These are phyloP conservation scores for Cladosporium halotolerans DNA, from an alignment of 2,329 filamentous ascomycete species.

Conservation along the genomic window DNA sequence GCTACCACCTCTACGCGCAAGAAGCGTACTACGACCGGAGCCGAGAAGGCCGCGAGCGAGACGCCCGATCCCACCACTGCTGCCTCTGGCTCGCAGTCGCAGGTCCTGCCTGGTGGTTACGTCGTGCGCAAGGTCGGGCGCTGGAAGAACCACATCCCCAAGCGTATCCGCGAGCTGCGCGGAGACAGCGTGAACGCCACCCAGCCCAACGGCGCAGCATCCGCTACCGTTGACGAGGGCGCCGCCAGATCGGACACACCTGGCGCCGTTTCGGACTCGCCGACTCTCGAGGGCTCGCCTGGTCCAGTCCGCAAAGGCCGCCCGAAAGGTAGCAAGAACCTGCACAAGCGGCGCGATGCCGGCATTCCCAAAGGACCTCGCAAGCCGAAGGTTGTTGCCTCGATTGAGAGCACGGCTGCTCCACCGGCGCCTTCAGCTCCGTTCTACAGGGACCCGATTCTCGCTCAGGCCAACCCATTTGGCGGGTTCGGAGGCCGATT, in stretches of 20 bases:
- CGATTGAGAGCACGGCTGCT: not conserved
- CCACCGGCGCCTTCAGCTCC: too few species aligned
- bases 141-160: conserved; percentile 30
- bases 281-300: conserved; percentile 11
- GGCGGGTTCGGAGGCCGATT: too few species aligned
- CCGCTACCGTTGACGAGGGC: not conserved
- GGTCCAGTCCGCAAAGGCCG: conserved; percentile 28
- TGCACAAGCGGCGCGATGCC: conserved; percentile 40
- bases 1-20: conserved; percentile 19
- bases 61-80: conserved; percentile 18
- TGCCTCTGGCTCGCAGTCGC: conserved; percentile 3
- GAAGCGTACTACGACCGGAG: conserved; percentile 16
- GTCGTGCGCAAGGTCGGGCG: conserved; percentile 24
- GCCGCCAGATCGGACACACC: conserved; percentile 10
- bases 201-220: conserved; percentile 9
- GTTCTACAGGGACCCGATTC: too few species aligned
- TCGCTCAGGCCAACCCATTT: too few species aligned
- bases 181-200: conserved; percentile 29
- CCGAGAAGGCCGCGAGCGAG: conserved; percentile 13
- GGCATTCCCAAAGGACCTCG: conserved; percentile 46
- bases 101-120: conserved; percentile 14
- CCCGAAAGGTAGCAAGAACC: conserved; percentile 43
- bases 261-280: conserved; percentile 10
- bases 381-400: conserved; percentile 18
- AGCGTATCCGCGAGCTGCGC: conserved; percentile 42